A percentile compares a stretch with the other conserved stretches of the same genome.
phyloP scores from a whole-genome alignment of 1,284 basidiomycete species.

The Sporisorium iseilematis-ciliati region DNA sequence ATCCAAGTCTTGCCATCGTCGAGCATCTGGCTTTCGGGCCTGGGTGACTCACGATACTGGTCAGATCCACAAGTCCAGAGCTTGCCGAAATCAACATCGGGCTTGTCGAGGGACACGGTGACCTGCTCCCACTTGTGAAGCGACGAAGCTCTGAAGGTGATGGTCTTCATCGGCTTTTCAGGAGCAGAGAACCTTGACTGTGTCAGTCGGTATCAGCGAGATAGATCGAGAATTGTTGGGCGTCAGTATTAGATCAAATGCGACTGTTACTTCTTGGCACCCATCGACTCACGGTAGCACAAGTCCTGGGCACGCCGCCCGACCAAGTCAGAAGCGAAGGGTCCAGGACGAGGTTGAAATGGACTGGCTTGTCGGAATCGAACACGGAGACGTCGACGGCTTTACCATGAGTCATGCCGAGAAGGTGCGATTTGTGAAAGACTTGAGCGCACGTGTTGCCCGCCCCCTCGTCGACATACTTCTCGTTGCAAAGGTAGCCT shows the following conservation, averaged over 20 bases:
- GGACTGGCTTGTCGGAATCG: conserved; percentile 1
- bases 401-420: neutral
- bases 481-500: conserved; percentile 9
- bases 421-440: neutral
- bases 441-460: conserved; percentile 25
- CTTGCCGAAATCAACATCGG: neutral
- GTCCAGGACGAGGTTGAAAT: neutral
- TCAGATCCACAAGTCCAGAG: neutral
- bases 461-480: neutral
- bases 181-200: neutral
- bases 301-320: conserved; percentile 9
- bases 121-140: conserved; percentile 9
- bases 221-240: neutral
- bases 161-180: neutral
- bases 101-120: conserved; percentile 7
- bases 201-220: neutral
- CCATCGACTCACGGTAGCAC: neutral
- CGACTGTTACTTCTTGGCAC: too few species aligned
- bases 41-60: too few species aligned
- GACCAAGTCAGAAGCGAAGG: conserved; percentile 12
- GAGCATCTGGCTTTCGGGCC: neutral
- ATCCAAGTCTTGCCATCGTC: neutral
- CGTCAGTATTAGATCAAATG: neutral
- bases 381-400: neutral
- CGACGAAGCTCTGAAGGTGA: neutral